Conservation (phyloP, 73 alveolate species). For the Loxodes magnus region DNA sequence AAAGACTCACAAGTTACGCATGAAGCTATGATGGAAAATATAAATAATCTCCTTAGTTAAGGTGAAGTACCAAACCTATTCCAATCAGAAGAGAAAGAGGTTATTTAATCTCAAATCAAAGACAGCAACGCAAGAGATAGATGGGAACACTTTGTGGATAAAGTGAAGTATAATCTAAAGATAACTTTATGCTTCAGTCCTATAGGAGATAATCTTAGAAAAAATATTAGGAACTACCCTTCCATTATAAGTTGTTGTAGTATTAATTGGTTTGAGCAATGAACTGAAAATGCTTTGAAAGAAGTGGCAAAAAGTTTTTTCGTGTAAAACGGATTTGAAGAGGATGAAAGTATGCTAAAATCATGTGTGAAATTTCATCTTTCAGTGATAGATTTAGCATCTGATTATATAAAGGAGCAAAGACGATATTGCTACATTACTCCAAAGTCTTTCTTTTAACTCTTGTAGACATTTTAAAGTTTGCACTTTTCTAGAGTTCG, state of each 20-base stretch:
- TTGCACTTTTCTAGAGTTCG: conserved; percentile 19
- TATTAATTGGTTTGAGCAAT: conserved; percentile 78
- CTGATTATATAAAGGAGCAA: conserved; percentile 39
- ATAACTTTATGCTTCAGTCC: conserved; percentile 79
- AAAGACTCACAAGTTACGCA: conserved; percentile 68
- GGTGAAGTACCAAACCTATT: conserved; percentile 76
- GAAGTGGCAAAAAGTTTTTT: conserved; percentile 51
- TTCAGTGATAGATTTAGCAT: conserved; percentile 65
- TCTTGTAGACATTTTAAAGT: conserved; percentile 44
- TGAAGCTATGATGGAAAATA: conserved; percentile 71
- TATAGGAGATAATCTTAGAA: conserved; percentile 67
- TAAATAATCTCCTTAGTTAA: conserved; percentile 71
- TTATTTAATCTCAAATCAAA: conserved; percentile 51
- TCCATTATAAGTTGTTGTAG: conserved; percentile 95
- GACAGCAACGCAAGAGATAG: conserved; percentile 63
- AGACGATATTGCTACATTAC: conserved; percentile 36
- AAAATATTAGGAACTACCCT: conserved; percentile 92
- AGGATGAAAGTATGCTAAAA: conserved; percentile 34
- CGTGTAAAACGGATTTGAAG: conserved; percentile 18
- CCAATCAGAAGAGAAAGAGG: conserved; percentile 63
- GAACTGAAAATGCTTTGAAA: conserved; percentile 84
- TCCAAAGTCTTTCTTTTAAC: conserved; percentile 41
- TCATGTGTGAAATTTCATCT: conserved; percentile 70
- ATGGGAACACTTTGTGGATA: conserved; percentile 61
- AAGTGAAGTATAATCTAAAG: conserved; percentile 75